These are phyloP conservation scores for Eucalyptus virginea DNA, from an alignment of 345 rosid species.

Conservation along the genomic window DNA sequence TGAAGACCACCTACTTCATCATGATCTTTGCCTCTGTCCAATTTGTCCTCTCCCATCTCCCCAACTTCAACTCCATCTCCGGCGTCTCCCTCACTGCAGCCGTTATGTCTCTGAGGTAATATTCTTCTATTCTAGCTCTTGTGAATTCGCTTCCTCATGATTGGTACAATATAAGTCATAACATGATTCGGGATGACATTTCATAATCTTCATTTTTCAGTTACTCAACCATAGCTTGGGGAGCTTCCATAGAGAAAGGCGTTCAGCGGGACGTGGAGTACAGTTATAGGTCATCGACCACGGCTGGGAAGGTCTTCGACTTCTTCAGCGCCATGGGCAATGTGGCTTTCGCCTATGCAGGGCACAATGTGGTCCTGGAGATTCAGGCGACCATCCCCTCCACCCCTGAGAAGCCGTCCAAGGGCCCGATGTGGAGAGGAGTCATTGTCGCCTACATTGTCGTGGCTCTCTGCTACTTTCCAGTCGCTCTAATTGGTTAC, in stretches of 20 bases:
- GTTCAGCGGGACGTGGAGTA: constrained; percentile 32
- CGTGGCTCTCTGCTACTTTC: constrained; percentile 73
- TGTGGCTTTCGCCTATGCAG: constrained; percentile 80
- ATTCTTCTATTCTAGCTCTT: too few species aligned
- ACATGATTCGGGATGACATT: too few species aligned
- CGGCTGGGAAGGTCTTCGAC: constrained; percentile 37
- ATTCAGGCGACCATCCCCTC: constrained; percentile 92
- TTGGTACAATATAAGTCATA: too few species aligned
- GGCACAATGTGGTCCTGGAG: constrained; percentile 79
- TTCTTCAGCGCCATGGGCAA: constrained; percentile 71
- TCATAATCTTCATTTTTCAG: constrained; percentile 7
- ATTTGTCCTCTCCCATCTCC: too few species aligned
- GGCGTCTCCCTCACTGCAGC: too few species aligned
- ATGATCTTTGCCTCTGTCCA: too few species aligned
- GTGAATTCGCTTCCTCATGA: too few species aligned
- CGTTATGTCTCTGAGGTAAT: too few species aligned
- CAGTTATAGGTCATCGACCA: constrained; percentile 21
- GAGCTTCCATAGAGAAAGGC: constrained; percentile 47
- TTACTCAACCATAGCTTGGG: constrained; percentile 83
- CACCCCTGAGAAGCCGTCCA: constrained; percentile 76
- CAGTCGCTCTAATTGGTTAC: constrained; percentile 65
- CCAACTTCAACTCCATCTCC: too few species aligned
- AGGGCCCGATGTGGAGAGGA: constrained; percentile 87
- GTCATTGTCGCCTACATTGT: constrained; percentile 59
- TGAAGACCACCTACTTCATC: too few species aligned